These are phyloP conservation scores for Coniochaeta prunicola DNA, from an alignment of 2,329 filamentous ascomycete genomes.

Conservation along the genomic window DNA sequence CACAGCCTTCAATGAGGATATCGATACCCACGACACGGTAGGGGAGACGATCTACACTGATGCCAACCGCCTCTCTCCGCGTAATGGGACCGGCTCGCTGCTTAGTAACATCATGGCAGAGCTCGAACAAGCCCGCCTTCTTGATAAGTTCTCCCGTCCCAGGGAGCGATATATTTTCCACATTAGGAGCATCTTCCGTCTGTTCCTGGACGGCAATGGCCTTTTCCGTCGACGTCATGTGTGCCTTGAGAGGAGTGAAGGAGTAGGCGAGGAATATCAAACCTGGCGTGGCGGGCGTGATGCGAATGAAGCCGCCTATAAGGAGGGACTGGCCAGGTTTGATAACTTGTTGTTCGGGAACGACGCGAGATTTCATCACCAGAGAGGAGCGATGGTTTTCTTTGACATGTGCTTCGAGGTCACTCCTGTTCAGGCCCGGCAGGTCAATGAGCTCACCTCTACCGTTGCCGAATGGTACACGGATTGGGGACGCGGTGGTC, in stretches of 20 bases:
- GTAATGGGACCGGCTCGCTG: slow-evolving; percentile 68
- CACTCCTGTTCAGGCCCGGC: slow-evolving; percentile 71
- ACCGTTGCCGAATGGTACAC: slow-evolving; percentile 79
- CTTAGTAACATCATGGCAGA: slow-evolving; percentile 79
- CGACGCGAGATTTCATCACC: slow-evolving; percentile 71
- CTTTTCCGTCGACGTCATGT: slow-evolving; percentile 75
- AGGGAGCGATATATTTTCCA: slow-evolving; percentile 56
- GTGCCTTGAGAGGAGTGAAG: slow-evolving; percentile 72
- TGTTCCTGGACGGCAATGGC: slow-evolving; percentile 66
- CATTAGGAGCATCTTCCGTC: slow-evolving; percentile 44
- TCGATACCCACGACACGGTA: slow-evolving; percentile 77
- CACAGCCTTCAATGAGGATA: slow-evolving; percentile 83
- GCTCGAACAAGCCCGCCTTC: slow-evolving; percentile 66
- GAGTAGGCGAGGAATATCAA: slow-evolving; percentile 71
- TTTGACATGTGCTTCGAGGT: slow-evolving; percentile 63
- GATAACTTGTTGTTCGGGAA: slow-evolving; percentile 65
- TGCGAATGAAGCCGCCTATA: slow-evolving; percentile 77
- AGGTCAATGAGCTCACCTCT: slow-evolving; percentile 90
- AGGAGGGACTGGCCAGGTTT: slow-evolving; percentile 74
- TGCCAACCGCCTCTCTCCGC: slow-evolving; percentile 50
- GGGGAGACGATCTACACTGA: slow-evolving; percentile 62
- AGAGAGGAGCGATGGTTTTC: slow-evolving; percentile 59
- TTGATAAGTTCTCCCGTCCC: slow-evolving; percentile 50
- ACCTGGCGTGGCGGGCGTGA: slow-evolving; percentile 65
- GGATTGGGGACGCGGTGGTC: slow-evolving; percentile 91